These are phyloP conservation scores for Colletotrichum sp. DNA, from an alignment of 2,329 filamentous ascomycete species.

Conservation along the genomic window DNA sequence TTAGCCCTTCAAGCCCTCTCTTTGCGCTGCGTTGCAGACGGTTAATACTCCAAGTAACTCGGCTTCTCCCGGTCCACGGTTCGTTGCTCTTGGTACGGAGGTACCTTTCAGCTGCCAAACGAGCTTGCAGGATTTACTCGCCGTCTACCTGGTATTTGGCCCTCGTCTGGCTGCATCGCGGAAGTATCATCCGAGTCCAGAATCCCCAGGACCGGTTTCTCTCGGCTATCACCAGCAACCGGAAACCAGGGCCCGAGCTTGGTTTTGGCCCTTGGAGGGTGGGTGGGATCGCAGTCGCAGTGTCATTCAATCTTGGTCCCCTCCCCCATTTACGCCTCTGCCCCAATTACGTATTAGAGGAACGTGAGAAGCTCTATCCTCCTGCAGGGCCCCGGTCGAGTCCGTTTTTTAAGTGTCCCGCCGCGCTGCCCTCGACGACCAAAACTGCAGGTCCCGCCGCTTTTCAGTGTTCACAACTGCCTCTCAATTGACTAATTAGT, in stretches of 20 bases:
- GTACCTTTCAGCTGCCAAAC: slow-evolving; percentile 21
- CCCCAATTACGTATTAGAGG: slow-evolving; percentile 15
- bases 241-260: slow-evolving; percentile 16
- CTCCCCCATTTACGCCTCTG: background rate
- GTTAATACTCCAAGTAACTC: background rate
- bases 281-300: background rate
- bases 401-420: background rate
- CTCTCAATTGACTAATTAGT: background rate
- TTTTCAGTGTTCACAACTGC: background rate
- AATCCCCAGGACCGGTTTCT: slow-evolving; percentile 13
- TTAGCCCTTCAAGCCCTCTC: background rate
- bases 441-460: background rate
- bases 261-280: background rate
- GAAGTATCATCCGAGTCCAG: background rate
- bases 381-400: background rate
- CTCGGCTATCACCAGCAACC: slow-evolving; percentile 21
- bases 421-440: background rate
- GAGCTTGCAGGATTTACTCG: background rate
- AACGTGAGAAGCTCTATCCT: background rate
- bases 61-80: slow-evolving; percentile 1
- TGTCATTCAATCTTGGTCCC: background rate
- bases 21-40: background rate
- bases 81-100: background rate
- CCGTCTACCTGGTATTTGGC: background rate
- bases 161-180: background rate